Conservation (phyloP, 176 grass and related monocot genomes). For the Melocanna baccifera region DNA sequence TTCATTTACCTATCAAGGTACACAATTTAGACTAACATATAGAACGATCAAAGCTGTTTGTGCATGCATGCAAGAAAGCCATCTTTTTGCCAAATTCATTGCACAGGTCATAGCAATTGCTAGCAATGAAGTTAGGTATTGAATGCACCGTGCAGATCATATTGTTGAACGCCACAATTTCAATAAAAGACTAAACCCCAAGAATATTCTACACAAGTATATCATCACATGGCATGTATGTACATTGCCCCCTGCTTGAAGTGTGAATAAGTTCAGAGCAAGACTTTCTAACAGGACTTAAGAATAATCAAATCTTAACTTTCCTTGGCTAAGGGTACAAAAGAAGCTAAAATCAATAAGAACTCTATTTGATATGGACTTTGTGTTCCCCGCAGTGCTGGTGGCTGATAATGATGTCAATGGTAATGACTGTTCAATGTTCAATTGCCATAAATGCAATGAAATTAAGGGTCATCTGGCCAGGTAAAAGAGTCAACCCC, state of each 20-base stretch:
- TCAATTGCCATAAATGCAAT: not conserved
- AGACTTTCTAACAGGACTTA: not conserved
- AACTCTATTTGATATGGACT: not conserved
- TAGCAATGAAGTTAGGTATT: not conserved
- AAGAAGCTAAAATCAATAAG: slow-evolving; percentile 18
- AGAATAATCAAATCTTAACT: slow-evolving; percentile 6
- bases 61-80: slow-evolving; percentile 8
- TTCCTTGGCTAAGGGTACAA: not conserved
- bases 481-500: not conserved
- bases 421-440: slow-evolving; percentile 3
- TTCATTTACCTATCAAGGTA: slow-evolving; percentile 23
- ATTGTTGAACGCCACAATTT: not conserved
- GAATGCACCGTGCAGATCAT: not conserved
- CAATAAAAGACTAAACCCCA: not conserved
- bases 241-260: not conserved
- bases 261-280: not conserved
- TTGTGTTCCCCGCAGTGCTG: not conserved
- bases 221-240: not conserved
- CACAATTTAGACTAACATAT: not conserved
- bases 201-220: not conserved
- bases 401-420: not conserved
- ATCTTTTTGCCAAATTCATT: not conserved
- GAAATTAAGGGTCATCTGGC: not conserved
- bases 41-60: not conserved
- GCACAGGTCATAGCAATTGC: not conserved